Percentiles rank a stretch among this genome's conserved stretches.
Conservation (phyloP, 768 basidiomycete genomes). For the Kwoniella dendrophila region DNA sequence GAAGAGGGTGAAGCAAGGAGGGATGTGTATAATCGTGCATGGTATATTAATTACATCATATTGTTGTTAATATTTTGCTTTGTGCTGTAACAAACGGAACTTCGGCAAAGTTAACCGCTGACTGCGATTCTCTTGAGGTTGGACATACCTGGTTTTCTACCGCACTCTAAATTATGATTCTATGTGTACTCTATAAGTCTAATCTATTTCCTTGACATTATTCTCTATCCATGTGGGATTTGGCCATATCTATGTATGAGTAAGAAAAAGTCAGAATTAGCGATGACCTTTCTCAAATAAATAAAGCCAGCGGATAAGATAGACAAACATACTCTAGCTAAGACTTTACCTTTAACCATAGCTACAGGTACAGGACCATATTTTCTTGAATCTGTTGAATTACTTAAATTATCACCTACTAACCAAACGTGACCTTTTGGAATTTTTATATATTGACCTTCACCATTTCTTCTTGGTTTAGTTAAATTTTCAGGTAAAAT, state of each 20-base stretch:
- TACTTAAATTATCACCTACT: slow-evolving; percentile 80
- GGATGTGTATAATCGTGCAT: slow-evolving; percentile 15
- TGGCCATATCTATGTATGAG: slow-evolving; percentile 28
- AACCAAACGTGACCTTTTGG: slow-evolving; percentile 90
- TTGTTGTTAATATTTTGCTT: not conserved
- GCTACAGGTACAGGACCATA: slow-evolving; percentile 82
- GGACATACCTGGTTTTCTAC: too few species aligned
- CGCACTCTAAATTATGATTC: too few species aligned
- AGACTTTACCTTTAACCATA: slow-evolving; percentile 50
- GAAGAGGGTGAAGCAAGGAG: not conserved
- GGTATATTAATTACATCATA: slow-evolving; percentile 6
- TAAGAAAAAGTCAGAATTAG: not conserved
- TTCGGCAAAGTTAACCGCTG: too few species aligned
- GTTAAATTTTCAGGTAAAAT: not conserved
- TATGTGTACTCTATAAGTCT: not conserved
- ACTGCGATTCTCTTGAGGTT: too few species aligned
- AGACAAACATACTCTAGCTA: slow-evolving; percentile 54
- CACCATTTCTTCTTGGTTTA: slow-evolving; percentile 30
- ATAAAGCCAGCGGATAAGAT: too few species aligned
- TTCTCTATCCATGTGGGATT: slow-evolving; percentile 37
- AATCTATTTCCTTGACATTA: slow-evolving; percentile 13
- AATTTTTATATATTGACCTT: slow-evolving; percentile 69
- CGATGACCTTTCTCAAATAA: not conserved
- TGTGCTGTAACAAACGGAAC: too few species aligned
- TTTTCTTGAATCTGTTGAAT: slow-evolving; percentile 82